Evolutionary conservation across 1,139 yeast genomes (phyloP), one percentile per base, ranked within the genome.

Genomic region (Yamadazyma taylorii): DNA sequence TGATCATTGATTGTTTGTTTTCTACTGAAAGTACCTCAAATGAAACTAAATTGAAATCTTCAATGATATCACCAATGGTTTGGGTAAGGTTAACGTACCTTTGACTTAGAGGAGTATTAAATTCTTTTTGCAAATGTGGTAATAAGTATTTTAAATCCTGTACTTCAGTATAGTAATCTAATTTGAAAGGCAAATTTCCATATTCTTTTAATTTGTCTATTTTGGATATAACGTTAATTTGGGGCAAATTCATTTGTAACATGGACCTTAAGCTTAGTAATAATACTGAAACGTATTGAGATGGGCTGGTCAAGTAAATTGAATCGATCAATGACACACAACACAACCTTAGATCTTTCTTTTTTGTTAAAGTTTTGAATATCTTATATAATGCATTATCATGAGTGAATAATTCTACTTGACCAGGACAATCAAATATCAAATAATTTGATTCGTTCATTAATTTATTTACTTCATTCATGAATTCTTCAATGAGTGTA

Each of bases 11-110:
- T 46, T 81, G 79, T 55, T 90, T 90, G 58, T 92, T 94, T 53
- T 94, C 98, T 4, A 94, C 86, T 0, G 95, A 79, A 27, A 94
- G 63, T 1, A 92, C 98, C 51, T 89, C 95, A 56, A 85, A 94
- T 3, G 87, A 80, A 0, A 94, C 95, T 37, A 94, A 67, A 33
- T 89, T 86, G 60, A 84, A 94, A 54, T 90, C 97, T 42, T 83
- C 84, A 2, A 94, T 85, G 38, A 94, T 62, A 39, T 89, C 95
- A 3, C 85, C 90, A 35, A 94, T 82, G 32, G 86, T 73, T 40
- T 82, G 81, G 0, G 96, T 86, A 24, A 94, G 69, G 43, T 72
- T 74, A 13, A 85, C 80, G 51, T 82, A 87, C 41, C 73, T 73
- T 42, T 76, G 70, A 2, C 87, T 87, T 38, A 83, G 59, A 8